Evolutionary conservation across 148 eudicot genomes (phyloP).

Genomic region (Diospyros lotus): DNA sequence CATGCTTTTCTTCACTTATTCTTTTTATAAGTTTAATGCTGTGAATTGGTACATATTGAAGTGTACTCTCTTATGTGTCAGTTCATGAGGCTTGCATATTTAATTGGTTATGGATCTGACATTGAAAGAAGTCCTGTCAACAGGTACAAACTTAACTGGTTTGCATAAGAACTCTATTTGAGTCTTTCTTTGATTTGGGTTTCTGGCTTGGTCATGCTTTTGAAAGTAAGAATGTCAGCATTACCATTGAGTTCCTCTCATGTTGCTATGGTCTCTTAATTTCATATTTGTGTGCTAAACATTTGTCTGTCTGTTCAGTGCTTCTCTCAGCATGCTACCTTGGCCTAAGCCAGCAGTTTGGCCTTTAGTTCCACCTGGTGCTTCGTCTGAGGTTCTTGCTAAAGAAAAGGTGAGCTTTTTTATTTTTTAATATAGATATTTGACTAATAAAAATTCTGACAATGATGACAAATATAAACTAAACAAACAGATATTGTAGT

Average conservation of each 20-base stretch:
- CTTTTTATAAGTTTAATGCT: slow-evolving; percentile 6
- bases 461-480: background rate
- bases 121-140: slow-evolving; percentile 93
- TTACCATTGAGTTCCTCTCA: background rate
- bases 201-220: background rate
- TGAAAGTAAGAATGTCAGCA: background rate
- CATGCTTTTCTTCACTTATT: background rate
- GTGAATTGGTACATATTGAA: slow-evolving; percentile 11
- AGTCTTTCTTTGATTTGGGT: background rate
- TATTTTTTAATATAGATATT: background rate
- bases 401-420: slow-evolving; percentile 73
- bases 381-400: slow-evolving; percentile 71
- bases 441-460: background rate
- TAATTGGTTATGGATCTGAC: slow-evolving; percentile 81
- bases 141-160: slow-evolving; percentile 46
- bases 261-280: background rate
- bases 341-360: slow-evolving; percentile 97
- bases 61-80: slow-evolving; percentile 34
- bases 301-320: slow-evolving; percentile 42
- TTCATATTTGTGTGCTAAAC: background rate
- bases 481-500: background rate
- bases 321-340: slow-evolving; percentile 88
- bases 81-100: slow-evolving; percentile 96
- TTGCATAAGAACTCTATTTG: background rate
- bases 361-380: slow-evolving; percentile 88